Evolutionary conservation across 2,329 filamentous ascomycete genomes (phyloP), one percentile per base, ranked within the genome.

Genomic region (Rhynchosporium secalis): DNA sequence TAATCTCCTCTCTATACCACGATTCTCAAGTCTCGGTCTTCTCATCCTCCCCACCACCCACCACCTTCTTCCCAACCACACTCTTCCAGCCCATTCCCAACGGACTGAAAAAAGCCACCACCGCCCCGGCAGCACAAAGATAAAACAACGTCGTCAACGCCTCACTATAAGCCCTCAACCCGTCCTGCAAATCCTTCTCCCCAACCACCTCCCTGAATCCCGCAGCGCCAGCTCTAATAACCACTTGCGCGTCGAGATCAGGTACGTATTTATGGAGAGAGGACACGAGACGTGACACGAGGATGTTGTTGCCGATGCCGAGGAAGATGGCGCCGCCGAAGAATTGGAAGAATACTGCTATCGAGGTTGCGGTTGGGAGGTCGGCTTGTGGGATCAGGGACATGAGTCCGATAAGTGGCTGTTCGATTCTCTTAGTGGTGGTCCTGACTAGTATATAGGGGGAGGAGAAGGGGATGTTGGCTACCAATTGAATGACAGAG

Each of bases 301-400:
- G 67, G 45, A 84, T 78, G 2, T 79, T 79, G 69, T 85, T 80
- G 0, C 80, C 82, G n/a, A 83, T 81, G 2, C 81, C 78, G 1
- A 84, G 80, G 68, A 85, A 85, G 41, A 86, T 74, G 33, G 83
- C 80, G 38, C 81, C 82, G 28, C 83, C 83, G 4, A 86, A 76
- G 68, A 83, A 83, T 71, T 85, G 83, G 28, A 77, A 75, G 68
- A 85, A 86, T 68, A 85, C 81, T 62, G 77, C 78, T 67, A 81
- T 79, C 13, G 83, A 78, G 33, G 83, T 78, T 31, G 82, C 83
- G 1, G 77, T 80, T 8, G 82, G 77, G 15, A 85, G 75, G 56
- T 86, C 81, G 12, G 79, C 75, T 47, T 76, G 76, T 9, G 78
- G 75, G 3, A 86, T 75, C 0, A 81, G 78, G 0, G 82, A 47